Evolutionary conservation across 192 early-diverging fungal genomes (phyloP).

Genomic region (Geosiphon pyriformis): DNA sequence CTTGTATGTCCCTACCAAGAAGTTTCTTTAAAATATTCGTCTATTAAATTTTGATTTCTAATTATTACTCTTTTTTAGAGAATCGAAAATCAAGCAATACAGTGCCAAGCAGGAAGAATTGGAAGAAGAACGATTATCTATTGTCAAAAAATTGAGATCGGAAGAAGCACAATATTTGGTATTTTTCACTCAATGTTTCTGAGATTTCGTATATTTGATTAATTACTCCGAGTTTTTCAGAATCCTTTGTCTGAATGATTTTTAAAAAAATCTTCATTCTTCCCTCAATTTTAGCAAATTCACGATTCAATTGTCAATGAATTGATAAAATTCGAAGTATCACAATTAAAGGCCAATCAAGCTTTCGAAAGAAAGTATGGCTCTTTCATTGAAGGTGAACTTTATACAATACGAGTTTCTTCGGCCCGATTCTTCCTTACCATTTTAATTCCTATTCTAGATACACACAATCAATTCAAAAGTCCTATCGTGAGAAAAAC

Average conservation of each 20-base stretch:
- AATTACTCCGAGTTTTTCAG: no score
- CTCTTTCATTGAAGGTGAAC: slow-evolving; percentile 13
- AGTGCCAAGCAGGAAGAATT: slow-evolving; percentile 8
- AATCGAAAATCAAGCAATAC: slow-evolving; percentile 12
- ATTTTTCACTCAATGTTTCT: neutral
- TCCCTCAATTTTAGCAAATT: neutral
- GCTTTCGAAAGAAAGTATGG: slow-evolving; percentile 1
- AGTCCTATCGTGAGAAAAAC: neutral
- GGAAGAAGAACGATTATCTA: slow-evolving; percentile 1
- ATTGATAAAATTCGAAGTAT: neutral
- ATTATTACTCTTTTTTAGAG: neutral
- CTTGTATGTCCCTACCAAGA: neutral
- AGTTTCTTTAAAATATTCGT: neutral
- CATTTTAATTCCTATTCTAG: neutral
- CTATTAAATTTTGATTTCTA: neutral
- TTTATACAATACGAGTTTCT: no score
- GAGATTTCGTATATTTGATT: no score
- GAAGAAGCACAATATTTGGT: slow-evolving; percentile 13
- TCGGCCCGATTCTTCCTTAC: neutral
- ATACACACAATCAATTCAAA: neutral
- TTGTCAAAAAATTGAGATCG: slow-evolving; percentile 15
- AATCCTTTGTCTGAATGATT: no score
- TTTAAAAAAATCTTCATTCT: neutral
- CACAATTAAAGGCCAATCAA: slow-evolving; percentile 10
- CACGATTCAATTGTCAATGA: slow-evolving; percentile 6